Conservation (phyloP, 2,329 filamentous ascomycete species). For the Clathrospora elynae region DNA sequence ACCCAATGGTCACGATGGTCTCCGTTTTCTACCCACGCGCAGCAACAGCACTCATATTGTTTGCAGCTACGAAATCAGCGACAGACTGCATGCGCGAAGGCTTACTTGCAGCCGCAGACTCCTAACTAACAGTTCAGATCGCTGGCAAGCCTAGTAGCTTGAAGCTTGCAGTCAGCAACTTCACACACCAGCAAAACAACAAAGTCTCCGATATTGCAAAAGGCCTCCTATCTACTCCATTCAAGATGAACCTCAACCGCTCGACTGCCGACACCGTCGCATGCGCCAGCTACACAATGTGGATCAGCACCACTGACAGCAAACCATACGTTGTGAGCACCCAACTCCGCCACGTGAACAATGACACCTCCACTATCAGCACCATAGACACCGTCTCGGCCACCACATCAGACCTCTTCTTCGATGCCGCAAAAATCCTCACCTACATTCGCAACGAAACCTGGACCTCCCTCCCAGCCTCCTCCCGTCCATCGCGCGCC, state of each 20-base stretch:
- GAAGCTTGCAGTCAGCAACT: conserved; percentile 28
- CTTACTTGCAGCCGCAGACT: conserved; percentile 31
- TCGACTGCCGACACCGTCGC: conserved; percentile 32
- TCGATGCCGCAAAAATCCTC: conserved; percentile 35
- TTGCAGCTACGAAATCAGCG: conserved; percentile 3
- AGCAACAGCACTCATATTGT: not conserved
- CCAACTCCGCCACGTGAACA: conserved; percentile 31
- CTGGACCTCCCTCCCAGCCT: conserved; percentile 28
- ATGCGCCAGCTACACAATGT: conserved; percentile 40
- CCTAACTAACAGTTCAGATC: conserved; percentile 32
- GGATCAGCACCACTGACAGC: conserved; percentile 28
- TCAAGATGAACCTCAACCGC: conserved; percentile 33
- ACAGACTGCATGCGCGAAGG: conserved; percentile 35
- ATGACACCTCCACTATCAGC: conserved; percentile 29
- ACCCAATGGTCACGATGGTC: no score
- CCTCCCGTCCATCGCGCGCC: conserved; percentile 30
- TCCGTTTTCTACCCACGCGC: no score
- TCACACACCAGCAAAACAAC: conserved; percentile 42
- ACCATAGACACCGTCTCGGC: conserved; percentile 38
- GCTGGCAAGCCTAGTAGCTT: conserved; percentile 24
- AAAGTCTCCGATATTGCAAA: conserved; percentile 30
- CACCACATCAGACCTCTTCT: conserved; percentile 39
- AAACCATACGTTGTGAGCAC: conserved; percentile 38
- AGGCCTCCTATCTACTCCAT: conserved; percentile 24
- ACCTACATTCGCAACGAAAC: conserved; percentile 35